Evolutionary conservation across 108 stramenopile species (phyloP), one percentile per base, ranked within the genome.

Genomic region (Nannochloropsis gaditana): DNA sequence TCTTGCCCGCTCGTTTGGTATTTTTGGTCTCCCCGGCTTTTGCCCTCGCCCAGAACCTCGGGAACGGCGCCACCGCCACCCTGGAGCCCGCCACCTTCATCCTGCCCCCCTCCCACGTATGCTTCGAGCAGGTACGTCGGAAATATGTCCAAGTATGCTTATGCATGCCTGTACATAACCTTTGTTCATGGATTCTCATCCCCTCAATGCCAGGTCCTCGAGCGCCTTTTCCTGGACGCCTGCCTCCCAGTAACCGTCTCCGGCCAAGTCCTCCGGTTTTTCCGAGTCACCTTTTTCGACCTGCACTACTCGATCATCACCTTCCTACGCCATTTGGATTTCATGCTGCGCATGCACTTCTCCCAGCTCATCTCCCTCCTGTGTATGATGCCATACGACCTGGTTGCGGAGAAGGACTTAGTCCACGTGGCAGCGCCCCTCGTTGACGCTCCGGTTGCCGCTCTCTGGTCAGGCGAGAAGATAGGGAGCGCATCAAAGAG

Each of bases 351-450:
- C 19, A n/a, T 73, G 15, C 59, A 73, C 6, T 73, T 73, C 6
- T n/a, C 59, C n/a, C 59, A 73, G n/a, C n/a, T 73, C 19, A 73
- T 73, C 19, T 73, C 59, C 15, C n/a, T 73, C 19, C n/a, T 73
- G 59, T 73, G 59, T n/a, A 73, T 73, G 59, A 73, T 73, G 59
- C 59, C 59, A n/a, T 73, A 73, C n/a, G 59, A 73, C 59, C 59
- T 73, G 2, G 59, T 73, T 73, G 15, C 59, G 59, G 59, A 73
- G n/a, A n/a, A 73, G n/a, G 59, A 73, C 0, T 31, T 31, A 31
- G 31, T 1, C 31, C 31, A 31, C 31, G 31, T 31, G 31, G 31
- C 31, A 31, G 59, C 59, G 59, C 59, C 59, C 19, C n/a, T 73
- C 4, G n/a, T 73, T 15, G 59, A n/a, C n/a, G 0, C n/a, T 4